Percentiles rank a stretch among this genome's conserved stretches.
Conservation (phyloP, 352 stramenopile species). For the Elongisporangium prolatum region DNA sequence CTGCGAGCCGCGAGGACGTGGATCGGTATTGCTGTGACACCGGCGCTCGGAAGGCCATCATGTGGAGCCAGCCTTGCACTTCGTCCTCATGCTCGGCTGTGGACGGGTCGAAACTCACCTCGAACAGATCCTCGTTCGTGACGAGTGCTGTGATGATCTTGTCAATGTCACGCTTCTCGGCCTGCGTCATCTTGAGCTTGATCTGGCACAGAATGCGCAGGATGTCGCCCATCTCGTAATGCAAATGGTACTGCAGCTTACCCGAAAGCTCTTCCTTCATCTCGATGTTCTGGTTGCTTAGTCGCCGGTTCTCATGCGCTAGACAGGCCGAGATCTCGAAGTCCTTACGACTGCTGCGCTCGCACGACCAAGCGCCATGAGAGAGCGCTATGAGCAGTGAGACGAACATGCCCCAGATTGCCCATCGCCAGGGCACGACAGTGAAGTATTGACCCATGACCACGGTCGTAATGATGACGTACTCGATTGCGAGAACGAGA, state of each 20-base stretch:
- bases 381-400: constrained; percentile 12
- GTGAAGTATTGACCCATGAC: constrained; percentile 20
- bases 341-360: constrained; percentile 34
- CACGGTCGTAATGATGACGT: constrained; percentile 24
- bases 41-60: constrained; percentile 55
- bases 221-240: constrained; percentile 75
- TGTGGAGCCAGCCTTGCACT: constrained; percentile 65
- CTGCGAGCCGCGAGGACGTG: constrained; percentile 6
- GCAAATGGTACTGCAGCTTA: constrained; percentile 58
- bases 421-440: constrained; percentile 16
- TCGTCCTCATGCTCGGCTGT: constrained; percentile 65
- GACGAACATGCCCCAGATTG: constrained; percentile 26
- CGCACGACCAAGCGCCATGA: constrained; percentile 15
- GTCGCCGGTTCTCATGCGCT: constrained; percentile 43
- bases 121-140: constrained; percentile 59
- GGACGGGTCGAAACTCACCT: constrained; percentile 42
- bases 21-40: constrained; percentile 7
- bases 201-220: constrained; percentile 65
- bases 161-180: constrained; percentile 51
- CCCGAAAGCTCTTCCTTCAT: constrained; percentile 60
- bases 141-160: constrained; percentile 70
- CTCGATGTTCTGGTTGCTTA: constrained; percentile 65
- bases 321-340: constrained; percentile 55
- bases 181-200: constrained; percentile 51
- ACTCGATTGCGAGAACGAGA: constrained; percentile 29